These are phyloP conservation scores for Talaromyces verruculosus DNA, from an alignment of 2,329 filamentous ascomycete species.

Conservation along the genomic window DNA sequence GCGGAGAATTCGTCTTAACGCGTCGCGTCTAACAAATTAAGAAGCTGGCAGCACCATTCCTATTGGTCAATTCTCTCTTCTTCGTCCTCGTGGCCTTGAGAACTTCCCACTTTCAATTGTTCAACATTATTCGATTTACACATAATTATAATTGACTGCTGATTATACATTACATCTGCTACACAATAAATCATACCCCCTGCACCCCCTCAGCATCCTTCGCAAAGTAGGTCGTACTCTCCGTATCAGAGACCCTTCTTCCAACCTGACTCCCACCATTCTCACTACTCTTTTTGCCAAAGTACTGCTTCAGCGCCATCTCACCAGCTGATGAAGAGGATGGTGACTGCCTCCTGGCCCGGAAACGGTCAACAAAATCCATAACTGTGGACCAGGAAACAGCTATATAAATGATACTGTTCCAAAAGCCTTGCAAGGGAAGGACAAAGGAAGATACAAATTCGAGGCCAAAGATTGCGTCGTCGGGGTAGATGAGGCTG, in stretches of 20 bases:
- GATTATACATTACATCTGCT: background rate
- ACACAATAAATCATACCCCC: background rate
- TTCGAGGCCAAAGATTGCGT: constrained; percentile 60
- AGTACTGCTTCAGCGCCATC: background rate
- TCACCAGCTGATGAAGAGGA: background rate
- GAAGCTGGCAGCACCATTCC: background rate
- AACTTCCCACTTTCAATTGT: background rate
- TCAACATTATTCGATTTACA: background rate
- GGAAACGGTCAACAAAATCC: constrained; percentile 26
- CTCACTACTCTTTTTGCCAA: background rate
- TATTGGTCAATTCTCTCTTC: constrained; percentile 2
- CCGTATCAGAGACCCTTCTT: constrained; percentile 7
- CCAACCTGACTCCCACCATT: background rate
- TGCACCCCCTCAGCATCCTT: constrained; percentile 5
- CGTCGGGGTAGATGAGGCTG: constrained; percentile 59
- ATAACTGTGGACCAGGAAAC: constrained; percentile 67
- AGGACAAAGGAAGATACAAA: constrained; percentile 72
- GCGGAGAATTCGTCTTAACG: constrained; percentile 9
- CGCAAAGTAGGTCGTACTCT: constrained; percentile 20
- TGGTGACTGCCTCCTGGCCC: background rate
- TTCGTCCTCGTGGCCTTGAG: background rate
- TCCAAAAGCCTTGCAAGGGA: constrained; percentile 83
- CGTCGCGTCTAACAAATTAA: constrained; percentile 4
- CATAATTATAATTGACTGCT: background rate
- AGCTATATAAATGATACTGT: constrained; percentile 71